A percentile compares a stretch with the other conserved stretches of the same genome.
phyloP scores from a whole-genome alignment of 2,329 filamentous ascomycete genomes.

The Geosmithia putterillii region DNA sequence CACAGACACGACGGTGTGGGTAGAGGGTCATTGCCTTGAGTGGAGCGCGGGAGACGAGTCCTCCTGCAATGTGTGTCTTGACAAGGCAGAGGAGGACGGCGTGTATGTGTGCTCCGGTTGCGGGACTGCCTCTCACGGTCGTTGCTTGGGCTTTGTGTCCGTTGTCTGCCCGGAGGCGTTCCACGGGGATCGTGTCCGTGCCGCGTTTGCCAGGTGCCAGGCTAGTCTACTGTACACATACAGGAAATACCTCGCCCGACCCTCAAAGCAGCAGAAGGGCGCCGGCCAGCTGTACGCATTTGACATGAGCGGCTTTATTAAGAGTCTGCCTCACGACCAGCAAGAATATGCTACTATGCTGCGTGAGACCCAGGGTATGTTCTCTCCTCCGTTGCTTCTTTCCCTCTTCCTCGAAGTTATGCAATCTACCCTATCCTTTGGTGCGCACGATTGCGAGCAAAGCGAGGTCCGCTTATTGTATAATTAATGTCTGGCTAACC shows the following conservation, averaged over 20 bases:
- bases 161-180: slow-evolving; percentile 54
- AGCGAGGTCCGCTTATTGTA: too few relatives aligned
- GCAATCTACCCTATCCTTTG: too few relatives aligned
- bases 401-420: too few relatives aligned
- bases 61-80: slow-evolving; percentile 63
- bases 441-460: too few relatives aligned
- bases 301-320: slow-evolving; percentile 53
- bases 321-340: slow-evolving; percentile 51
- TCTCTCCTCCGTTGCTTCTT: slow-evolving; percentile 4
- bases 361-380: slow-evolving; percentile 52
- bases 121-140: slow-evolving; percentile 40
- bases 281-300: slow-evolving; percentile 50
- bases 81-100: slow-evolving; percentile 58
- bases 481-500: too few relatives aligned
- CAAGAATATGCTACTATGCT: slow-evolving; percentile 53
- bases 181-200: slow-evolving; percentile 47
- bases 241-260: slow-evolving; percentile 48
- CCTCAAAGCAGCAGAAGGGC: slow-evolving; percentile 46
- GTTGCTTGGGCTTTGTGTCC: slow-evolving; percentile 49
- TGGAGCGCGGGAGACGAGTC: slow-evolving; percentile 47
- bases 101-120: slow-evolving; percentile 65
- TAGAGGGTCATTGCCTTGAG: slow-evolving; percentile 72
- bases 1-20: slow-evolving; percentile 70
- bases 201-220: slow-evolving; percentile 52
- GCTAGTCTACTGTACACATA: slow-evolving; percentile 57